phyloP scores from a whole-genome alignment of 2,329 filamentous ascomycete genomes.

The Pestalotiopsis fici region DNA sequence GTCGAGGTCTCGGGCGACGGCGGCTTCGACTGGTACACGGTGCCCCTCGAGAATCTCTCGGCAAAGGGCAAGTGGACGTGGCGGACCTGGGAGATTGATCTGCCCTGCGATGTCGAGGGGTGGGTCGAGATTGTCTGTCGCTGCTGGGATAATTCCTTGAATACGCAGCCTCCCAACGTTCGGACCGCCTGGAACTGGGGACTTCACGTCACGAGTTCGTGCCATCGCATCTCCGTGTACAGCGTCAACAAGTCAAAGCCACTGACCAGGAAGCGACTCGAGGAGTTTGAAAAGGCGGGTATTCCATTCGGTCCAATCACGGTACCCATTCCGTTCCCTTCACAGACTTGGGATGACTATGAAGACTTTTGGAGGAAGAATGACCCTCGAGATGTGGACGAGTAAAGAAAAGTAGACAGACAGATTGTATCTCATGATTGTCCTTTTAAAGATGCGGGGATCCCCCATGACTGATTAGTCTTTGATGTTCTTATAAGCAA shows the following conservation, averaged over 20 bases:
- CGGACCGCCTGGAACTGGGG: conserved; percentile 65
- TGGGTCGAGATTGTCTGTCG: conserved; percentile 61
- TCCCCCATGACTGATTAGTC: too few species aligned
- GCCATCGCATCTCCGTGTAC: conserved; percentile 62
- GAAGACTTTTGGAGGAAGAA: conserved; percentile 17
- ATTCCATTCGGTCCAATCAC: conserved; percentile 55
- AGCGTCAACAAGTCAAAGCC: conserved; percentile 58
- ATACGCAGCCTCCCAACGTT: conserved; percentile 59
- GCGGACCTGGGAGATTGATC: conserved; percentile 63
- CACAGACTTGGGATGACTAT: conserved; percentile 52
- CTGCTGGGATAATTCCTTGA: conserved; percentile 63
- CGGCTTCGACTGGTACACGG: conserved; percentile 64
- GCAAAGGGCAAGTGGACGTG: conserved; percentile 65
- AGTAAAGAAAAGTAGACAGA: neutral
- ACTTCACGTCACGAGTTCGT: conserved; percentile 64
- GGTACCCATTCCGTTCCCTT: conserved; percentile 48
- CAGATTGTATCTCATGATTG: neutral
- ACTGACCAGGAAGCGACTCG: conserved; percentile 48
- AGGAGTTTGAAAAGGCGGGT: conserved; percentile 49
- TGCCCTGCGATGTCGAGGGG: conserved; percentile 63
- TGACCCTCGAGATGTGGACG: neutral
- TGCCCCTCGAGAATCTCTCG: conserved; percentile 60
- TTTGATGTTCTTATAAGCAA: neutral
- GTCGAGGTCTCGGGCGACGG: conserved; percentile 67
- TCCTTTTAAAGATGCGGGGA: too few species aligned